Evolutionary conservation across 2,329 filamentous ascomycete genomes (phyloP).

Genomic region (Pseudopithomyces chartarum): DNA sequence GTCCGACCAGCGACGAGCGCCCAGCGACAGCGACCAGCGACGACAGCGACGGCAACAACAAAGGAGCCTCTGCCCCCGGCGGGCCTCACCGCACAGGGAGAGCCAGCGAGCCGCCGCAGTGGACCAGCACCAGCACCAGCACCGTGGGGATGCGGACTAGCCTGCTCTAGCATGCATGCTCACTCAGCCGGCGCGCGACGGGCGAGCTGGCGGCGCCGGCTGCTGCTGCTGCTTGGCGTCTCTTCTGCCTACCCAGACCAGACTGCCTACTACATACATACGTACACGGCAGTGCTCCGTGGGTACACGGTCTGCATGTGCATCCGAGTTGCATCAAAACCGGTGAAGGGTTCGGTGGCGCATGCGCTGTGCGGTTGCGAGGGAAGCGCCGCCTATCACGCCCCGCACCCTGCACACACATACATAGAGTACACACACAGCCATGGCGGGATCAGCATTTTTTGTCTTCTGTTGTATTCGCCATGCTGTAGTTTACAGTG

Average conservation of each 20-base stretch:
- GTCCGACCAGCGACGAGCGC: too few species aligned
- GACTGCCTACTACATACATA: background rate
- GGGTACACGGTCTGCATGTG: background rate
- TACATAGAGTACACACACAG: too few species aligned
- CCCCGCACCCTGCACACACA: too few species aligned
- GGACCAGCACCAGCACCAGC: background rate
- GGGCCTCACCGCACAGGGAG: background rate
- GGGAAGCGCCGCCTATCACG: background rate
- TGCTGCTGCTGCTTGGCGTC: background rate
- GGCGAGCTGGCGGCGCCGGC: background rate
- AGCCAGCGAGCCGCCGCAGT: background rate
- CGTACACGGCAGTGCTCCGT: background rate
- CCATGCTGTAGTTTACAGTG: background rate
- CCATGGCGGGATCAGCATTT: too few species aligned
- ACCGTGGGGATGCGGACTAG: slow-evolving; percentile 8
- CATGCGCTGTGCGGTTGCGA: background rate
- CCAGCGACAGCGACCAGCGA: too few species aligned
- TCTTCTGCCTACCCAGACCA: too few species aligned
- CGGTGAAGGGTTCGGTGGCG: background rate
- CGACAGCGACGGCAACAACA: too few species aligned
- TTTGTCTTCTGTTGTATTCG: too few species aligned
- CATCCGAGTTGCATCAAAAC: background rate
- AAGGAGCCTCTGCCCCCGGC: too few species aligned
- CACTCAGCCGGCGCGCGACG: slow-evolving; percentile 4
- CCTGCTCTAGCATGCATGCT: background rate